These are phyloP conservation scores for Dovyalis caffra DNA, from an alignment of 345 rosid species.

Conservation along the genomic window DNA sequence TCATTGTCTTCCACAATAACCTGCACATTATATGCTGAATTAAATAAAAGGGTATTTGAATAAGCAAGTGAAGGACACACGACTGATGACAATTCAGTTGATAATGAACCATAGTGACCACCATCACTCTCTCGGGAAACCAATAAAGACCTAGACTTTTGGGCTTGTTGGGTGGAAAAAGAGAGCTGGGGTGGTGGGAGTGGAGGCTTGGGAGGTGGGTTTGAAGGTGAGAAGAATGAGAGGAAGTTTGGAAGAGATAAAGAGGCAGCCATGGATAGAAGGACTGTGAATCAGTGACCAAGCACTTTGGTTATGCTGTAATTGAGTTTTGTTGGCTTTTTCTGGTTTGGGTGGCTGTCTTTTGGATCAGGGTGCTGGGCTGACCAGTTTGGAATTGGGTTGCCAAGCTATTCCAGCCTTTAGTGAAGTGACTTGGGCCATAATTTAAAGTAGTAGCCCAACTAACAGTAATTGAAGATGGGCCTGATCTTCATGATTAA, in stretches of 20 bases:
- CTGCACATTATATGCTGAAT: slow-evolving; percentile 69
- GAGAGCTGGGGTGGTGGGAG: slow-evolving; percentile 6
- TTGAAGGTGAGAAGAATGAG: slow-evolving; percentile 58
- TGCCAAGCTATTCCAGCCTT: no score
- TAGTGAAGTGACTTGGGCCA: no score
- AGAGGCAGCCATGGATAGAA: slow-evolving; percentile 55
- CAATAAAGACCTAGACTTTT: slow-evolving; percentile 22
- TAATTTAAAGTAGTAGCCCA: no score
- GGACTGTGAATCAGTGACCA: neutral
- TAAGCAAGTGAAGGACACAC: slow-evolving; percentile 71
- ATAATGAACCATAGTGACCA: slow-evolving; percentile 14
- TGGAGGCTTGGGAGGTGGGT: slow-evolving; percentile 18
- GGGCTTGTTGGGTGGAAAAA: neutral
- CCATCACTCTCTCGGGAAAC: slow-evolving; percentile 26
- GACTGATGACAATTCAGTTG: slow-evolving; percentile 54
- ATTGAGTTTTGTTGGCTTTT: slow-evolving; percentile 24
- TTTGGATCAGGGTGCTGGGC: neutral
- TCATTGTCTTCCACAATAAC: slow-evolving; percentile 70
- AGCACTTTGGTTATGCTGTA: slow-evolving; percentile 1
- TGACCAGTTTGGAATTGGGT: no score
- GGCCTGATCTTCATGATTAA: no score
- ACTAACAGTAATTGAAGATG: no score
- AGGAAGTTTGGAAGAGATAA: slow-evolving; percentile 59
- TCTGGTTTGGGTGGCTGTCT: neutral
- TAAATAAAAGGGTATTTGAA: slow-evolving; percentile 67